These are phyloP conservation scores for Pleurotus citrinopileatus DNA, from an alignment of 768 basidiomycete species.

Conservation along the genomic window DNA sequence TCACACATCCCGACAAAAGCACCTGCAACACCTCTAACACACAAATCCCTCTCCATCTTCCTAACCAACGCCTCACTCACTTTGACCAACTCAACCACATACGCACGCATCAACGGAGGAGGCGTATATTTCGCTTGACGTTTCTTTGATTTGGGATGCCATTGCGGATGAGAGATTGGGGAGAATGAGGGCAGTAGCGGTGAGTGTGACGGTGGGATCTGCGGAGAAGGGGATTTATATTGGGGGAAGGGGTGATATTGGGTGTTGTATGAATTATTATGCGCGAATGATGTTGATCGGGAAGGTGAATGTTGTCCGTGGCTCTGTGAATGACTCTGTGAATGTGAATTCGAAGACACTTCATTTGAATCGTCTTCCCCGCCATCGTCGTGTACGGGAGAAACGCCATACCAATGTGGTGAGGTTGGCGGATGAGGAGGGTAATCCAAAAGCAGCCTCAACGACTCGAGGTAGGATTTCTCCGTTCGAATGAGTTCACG, in stretches of 20 bases:
- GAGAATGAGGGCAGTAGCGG: neutral
- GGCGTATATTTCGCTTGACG: constrained; percentile 19
- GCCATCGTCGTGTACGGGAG: constrained; percentile 12
- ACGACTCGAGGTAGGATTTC: constrained; percentile 14
- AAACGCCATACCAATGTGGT: neutral
- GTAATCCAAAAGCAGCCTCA: constrained; percentile 12
- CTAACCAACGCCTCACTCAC: constrained; percentile 38
- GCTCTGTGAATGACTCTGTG: constrained; percentile 4
- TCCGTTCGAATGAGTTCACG: constrained; percentile 25
- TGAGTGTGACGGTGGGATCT: neutral
- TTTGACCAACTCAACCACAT: constrained; percentile 37
- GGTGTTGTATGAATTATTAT: neutral
- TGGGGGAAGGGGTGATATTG: neutral
- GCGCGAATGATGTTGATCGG: neutral
- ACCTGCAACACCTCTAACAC: constrained; percentile 48
- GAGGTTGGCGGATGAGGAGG: neutral
- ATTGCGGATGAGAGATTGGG: too few species aligned
- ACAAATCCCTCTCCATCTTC: constrained; percentile 39
- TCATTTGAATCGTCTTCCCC: constrained; percentile 8
- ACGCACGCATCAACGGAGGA: constrained; percentile 35
- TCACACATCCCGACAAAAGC: constrained; percentile 37
- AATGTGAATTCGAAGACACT: neutral
- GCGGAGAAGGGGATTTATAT: too few species aligned
- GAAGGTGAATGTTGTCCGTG: neutral
- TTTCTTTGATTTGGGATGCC: neutral